A percentile compares a stretch with the other conserved stretches of the same genome.
phyloP scores from a whole-genome alignment of 345 rosid genomes.

The Odontarrhena argentea region DNA sequence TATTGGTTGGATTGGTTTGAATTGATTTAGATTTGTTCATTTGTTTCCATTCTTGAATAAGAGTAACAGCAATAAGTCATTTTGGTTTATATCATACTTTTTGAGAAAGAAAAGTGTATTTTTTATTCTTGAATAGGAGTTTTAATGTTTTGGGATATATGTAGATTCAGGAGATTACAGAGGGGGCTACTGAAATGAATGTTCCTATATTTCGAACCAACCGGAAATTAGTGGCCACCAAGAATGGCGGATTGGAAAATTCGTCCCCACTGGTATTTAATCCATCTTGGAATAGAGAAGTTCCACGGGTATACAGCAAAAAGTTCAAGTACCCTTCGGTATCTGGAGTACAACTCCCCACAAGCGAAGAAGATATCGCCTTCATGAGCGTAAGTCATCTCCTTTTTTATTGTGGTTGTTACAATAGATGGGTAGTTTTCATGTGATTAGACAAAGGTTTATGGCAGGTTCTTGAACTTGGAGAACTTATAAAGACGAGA shows the following conservation, averaged over 20 bases:
- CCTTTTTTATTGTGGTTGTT: neutral
- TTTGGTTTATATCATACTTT: neutral
- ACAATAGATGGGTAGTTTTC: neutral
- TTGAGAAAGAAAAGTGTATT: neutral
- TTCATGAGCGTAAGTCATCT: slow-evolving; percentile 68
- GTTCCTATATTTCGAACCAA: slow-evolving; percentile 62
- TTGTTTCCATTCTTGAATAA: neutral
- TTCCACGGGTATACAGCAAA: slow-evolving; percentile 25
- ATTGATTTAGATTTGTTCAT: neutral
- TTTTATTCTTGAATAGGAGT: neutral
- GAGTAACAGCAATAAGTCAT: neutral
- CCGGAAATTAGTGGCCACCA: slow-evolving; percentile 62
- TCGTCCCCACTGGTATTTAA: slow-evolving; percentile 73
- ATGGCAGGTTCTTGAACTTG: slow-evolving; percentile 78
- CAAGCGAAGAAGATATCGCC: slow-evolving; percentile 68
- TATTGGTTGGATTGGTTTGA: neutral
- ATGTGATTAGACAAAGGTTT: slow-evolving; percentile 22
- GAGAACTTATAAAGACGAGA: slow-evolving; percentile 69
- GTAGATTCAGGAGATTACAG: slow-evolving; percentile 50
- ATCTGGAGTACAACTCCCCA: slow-evolving; percentile 49
- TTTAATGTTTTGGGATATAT: neutral
- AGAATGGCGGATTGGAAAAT: slow-evolving; percentile 70
- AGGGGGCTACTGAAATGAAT: slow-evolving; percentile 63
- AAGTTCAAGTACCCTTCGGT: slow-evolving; percentile 51
- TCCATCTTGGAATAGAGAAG: slow-evolving; percentile 57